Evolutionary conservation across 352 stramenopile genomes (phyloP), one percentile per base, ranked within the genome.

Genomic region (Pythium phragmiticola): DNA sequence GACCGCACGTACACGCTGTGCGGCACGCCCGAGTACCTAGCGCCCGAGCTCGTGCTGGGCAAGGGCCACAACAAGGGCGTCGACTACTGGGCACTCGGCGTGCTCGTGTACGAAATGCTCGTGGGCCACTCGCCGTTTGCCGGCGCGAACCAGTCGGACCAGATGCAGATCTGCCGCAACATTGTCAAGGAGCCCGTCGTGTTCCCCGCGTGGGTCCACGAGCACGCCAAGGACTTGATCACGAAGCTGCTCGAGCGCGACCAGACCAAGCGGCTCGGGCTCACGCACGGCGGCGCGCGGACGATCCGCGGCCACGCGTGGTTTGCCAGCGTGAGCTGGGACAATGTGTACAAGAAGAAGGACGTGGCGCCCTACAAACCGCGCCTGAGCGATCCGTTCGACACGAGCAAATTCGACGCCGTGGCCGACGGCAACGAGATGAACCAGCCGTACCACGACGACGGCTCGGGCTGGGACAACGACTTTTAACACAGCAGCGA

Each of bases 161-260:
- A 94, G 73, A 90, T 89, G 77, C 88, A 89, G 57, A 92, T 92
- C 64, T 94, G 90, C 60, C 82, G 90, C 65, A 92, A 94, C 64
- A 92, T 94, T 59, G 69, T 94, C 16, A 82, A 90, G 42, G 81
- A 73, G 17, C 74, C 84, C 50, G 58, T 92, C 72, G 91, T 86
- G 65, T 94, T 90, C 62, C 82, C 82, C 43, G 65, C 80, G 19
- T 87, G 83, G 60, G 89, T 94, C 49, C 78, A 87, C 49, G 51
- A 76, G 14, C 72, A 87, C 50, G 84, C 84, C 12, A 84, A 84
- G 49, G 84, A 94, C 33, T 54, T 94, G 39, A 75, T 94, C 30
- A 72, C 84, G 36, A 90, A 89, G 72, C 68, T 94, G 53, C 72
- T 94, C 4, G 81, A 92, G 56, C 83, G 79, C 6, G 90, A 94